Evolutionary conservation across 1,284 basidiomycete species (phyloP).

Genomic region (Sporisorium iseilematis-ciliati): DNA sequence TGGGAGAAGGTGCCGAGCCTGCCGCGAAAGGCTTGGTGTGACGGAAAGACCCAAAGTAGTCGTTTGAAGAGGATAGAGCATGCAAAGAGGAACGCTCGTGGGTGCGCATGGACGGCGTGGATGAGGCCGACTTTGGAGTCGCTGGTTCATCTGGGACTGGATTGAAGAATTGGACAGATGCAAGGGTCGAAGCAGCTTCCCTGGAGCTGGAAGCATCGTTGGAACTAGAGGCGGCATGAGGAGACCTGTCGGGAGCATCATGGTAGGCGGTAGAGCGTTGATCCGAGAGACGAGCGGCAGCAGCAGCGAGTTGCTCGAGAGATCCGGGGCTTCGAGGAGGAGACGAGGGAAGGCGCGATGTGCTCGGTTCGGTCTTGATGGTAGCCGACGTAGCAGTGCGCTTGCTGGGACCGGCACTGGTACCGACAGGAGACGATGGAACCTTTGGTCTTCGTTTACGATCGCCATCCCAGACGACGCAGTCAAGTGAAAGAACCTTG

Average conservation of each 20-base stretch:
- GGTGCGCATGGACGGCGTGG: constrained; percentile 13
- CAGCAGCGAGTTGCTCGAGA: constrained; percentile 47
- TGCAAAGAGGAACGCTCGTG: constrained; percentile 13
- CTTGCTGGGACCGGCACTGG: neutral
- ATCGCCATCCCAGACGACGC: constrained; percentile 60
- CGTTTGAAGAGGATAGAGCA: neutral
- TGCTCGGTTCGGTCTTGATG: constrained; percentile 24
- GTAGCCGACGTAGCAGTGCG: neutral
- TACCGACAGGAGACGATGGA: neutral
- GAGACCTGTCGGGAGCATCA: constrained; percentile 26
- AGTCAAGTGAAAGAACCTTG: constrained; percentile 48
- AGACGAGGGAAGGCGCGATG: constrained; percentile 25
- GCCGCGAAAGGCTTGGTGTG: constrained; percentile 4
- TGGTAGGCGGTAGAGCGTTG: constrained; percentile 21
- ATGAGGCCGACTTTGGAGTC: constrained; percentile 18
- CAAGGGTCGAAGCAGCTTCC: constrained; percentile 38
- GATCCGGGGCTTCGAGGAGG: constrained; percentile 42
- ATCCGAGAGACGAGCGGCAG: constrained; percentile 45
- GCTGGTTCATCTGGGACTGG: constrained; percentile 18
- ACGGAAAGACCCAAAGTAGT: constrained; percentile 1
- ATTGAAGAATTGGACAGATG: constrained; percentile 53
- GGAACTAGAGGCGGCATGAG: constrained; percentile 23
- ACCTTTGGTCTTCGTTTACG: constrained; percentile 51
- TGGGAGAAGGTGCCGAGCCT: constrained; percentile 17
- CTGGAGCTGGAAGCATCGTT: constrained; percentile 27